These are phyloP conservation scores for Annulohypoxylon maeteangense DNA, from an alignment of 495 filamentous ascomycete genomes.

Conservation along the genomic window DNA sequence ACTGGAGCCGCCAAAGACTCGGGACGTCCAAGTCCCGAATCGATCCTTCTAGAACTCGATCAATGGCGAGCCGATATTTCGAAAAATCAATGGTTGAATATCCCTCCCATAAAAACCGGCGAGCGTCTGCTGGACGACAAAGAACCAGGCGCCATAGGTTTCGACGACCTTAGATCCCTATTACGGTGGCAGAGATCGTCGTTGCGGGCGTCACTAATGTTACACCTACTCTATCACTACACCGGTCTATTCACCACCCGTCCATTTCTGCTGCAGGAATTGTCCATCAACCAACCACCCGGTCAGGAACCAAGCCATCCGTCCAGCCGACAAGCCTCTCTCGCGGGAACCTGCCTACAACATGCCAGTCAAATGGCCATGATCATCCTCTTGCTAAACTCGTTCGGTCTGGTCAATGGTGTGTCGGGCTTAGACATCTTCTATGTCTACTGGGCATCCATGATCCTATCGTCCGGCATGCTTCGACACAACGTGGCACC, in stretches of 20 bases:
- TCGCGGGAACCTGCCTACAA: constrained; percentile 8
- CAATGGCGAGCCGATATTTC: constrained; percentile 15
- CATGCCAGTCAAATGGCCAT: constrained; percentile 25
- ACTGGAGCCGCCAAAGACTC: background rate
- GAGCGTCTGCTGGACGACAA: constrained; percentile 26
- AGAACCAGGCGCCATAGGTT: constrained; percentile 21
- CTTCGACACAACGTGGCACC: constrained; percentile 1
- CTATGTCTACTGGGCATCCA: constrained; percentile 26
- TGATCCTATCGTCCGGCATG: constrained; percentile 25
- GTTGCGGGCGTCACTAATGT: constrained; percentile 38
- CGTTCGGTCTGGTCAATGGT: constrained; percentile 27
- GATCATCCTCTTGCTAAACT: constrained; percentile 21
- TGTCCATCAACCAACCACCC: background rate
- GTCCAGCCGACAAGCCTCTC: background rate
- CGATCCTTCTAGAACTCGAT: constrained; percentile 9
- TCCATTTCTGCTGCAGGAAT: constrained; percentile 42
- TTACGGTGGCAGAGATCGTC: constrained; percentile 33
- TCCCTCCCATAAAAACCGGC: constrained; percentile 24
- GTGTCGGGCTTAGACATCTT: constrained; percentile 29
- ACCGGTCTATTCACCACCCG: constrained; percentile 42
- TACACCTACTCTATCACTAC: constrained; percentile 50
- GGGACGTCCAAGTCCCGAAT: background rate
- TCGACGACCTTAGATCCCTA: constrained; percentile 14
- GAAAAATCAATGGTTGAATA: constrained; percentile 20
- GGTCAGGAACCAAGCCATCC: background rate